Percentiles rank a stretch among this genome's conserved stretches.
These are phyloP conservation scores for Meredithiella fracta DNA, from an alignment of 2,329 filamentous ascomycete genomes.

Conservation along the genomic window DNA sequence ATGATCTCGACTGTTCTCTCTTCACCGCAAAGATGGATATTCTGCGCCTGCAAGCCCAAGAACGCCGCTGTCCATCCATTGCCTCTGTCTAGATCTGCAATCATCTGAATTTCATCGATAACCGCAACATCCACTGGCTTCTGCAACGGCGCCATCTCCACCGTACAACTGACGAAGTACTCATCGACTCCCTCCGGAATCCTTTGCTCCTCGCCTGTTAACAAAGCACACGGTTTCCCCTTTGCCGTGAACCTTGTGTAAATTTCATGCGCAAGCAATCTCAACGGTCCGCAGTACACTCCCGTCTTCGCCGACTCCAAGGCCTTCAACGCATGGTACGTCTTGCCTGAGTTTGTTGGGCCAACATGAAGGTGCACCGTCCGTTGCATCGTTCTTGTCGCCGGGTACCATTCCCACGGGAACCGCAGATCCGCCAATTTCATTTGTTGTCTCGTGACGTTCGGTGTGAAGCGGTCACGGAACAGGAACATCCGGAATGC, in stretches of 20 bases:
- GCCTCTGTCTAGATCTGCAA: conserved; percentile 60
- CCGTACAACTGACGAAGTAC: conserved; percentile 69
- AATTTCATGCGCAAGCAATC: conserved; percentile 86
- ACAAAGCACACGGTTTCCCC: conserved; percentile 57
- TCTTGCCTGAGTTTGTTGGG: conserved; percentile 96
- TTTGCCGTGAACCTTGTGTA: conserved; percentile 71
- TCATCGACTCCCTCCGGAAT: conserved; percentile 41
- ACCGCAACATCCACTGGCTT: conserved; percentile 66
- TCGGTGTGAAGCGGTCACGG: conserved; percentile 37
- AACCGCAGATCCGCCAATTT: conserved; percentile 68
- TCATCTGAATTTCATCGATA: conserved; percentile 98
- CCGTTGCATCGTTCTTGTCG: conserved; percentile 61
- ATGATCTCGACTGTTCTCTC: conserved; percentile 66
- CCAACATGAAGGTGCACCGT: conserved; percentile 87
- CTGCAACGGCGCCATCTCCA: conserved; percentile 62
- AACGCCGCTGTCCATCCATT: conserved; percentile 92
- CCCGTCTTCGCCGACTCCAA: conserved; percentile 61
- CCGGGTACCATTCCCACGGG: conserved; percentile 84
- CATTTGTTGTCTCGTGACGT: conserved; percentile 41
- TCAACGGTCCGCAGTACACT: conserved; percentile 78
- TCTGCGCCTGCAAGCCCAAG: conserved; percentile 69
- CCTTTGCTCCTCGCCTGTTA: conserved; percentile 83
- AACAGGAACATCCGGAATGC: conserved; percentile 51
- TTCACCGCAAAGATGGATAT: conserved; percentile 89
- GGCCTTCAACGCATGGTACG: conserved; percentile 77